These are phyloP conservation scores for Hyaloperonospora arabidopsidis DNA, from an alignment of 352 stramenopile species.

Conservation along the genomic window DNA sequence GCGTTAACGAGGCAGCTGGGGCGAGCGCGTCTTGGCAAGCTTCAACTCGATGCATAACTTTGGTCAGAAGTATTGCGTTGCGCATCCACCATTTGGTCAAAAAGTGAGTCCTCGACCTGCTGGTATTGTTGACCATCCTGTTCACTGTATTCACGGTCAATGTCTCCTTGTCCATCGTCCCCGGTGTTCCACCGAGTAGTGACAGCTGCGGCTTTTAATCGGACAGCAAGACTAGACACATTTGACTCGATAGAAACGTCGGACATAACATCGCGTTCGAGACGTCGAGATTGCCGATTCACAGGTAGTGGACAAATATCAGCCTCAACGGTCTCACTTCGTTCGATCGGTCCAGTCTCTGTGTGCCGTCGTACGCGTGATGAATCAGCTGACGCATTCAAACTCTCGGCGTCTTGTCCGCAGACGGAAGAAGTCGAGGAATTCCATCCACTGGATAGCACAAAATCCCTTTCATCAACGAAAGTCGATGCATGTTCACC, in stretches of 20 bases:
- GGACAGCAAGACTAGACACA: conserved; percentile 40
- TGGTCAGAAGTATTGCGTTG: conserved; percentile 14
- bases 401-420: conserved; percentile 9
- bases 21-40: conserved; percentile 33
- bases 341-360: conserved; percentile 2
- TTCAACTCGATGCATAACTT: conserved; percentile 41
- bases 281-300: background rate
- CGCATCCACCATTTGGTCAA: conserved; percentile 11
- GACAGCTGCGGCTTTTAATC: conserved; percentile 33
- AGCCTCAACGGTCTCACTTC: background rate
- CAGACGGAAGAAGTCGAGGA: conserved; percentile 11
- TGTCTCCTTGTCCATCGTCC: conserved; percentile 3
- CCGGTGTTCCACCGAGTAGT: conserved; percentile 17
- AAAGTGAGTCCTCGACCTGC: background rate
- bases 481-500: background rate
- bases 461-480: conserved; percentile 1
- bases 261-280: conserved; percentile 8
- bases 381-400: conserved; percentile 3
- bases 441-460: conserved; percentile 6
- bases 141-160: background rate
- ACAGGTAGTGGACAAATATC: background rate
- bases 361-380: background rate
- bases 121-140: background rate
- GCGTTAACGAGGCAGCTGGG: conserved; percentile 49
- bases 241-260: conserved; percentile 31